Conservation (phyloP, 2,329 filamentous ascomycete genomes). For the Alternaria gaisen region DNA sequence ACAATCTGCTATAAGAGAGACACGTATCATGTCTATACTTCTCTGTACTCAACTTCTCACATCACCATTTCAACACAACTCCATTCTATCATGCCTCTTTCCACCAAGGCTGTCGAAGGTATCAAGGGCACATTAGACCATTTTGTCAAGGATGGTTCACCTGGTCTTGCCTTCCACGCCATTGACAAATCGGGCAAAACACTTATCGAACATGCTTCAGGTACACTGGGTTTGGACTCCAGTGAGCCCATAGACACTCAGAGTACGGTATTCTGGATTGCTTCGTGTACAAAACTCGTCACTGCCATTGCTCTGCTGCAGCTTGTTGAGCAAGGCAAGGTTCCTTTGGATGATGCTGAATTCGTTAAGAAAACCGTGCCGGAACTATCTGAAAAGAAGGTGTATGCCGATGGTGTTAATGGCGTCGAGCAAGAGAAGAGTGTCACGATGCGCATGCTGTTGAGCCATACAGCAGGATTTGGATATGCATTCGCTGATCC, state of each 20-base stretch:
- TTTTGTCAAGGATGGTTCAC: constrained; percentile 45
- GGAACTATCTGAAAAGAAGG: constrained; percentile 54
- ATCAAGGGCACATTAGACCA: constrained; percentile 51
- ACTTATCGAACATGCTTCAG: constrained; percentile 54
- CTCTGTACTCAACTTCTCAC: not conserved
- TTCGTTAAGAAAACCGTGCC: constrained; percentile 44
- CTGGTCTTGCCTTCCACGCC: constrained; percentile 57
- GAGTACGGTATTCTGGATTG: constrained; percentile 65
- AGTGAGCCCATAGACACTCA: constrained; percentile 67
- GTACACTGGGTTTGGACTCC: constrained; percentile 51
- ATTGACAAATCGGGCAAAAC: constrained; percentile 56
- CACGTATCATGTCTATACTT: not conserved
- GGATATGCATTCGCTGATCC: constrained; percentile 61
- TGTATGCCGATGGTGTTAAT: constrained; percentile 47
- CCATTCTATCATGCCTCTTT: constrained; percentile 40
- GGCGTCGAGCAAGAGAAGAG: constrained; percentile 51
- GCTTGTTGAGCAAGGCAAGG: constrained; percentile 49
- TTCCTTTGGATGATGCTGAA: constrained; percentile 47
- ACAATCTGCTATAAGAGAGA: not conserved
- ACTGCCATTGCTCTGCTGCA: constrained; percentile 47
- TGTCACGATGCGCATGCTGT: constrained; percentile 62
- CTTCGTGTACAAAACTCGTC: constrained; percentile 59
- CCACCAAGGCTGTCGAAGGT: constrained; percentile 35
- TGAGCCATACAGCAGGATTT: constrained; percentile 61
- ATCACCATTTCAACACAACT: not conserved